A percentile compares a stretch with the other conserved stretches of the same genome.
phyloP scores from a whole-genome alignment of 805 yeast genomes.

The Myxozyma geophila region DNA sequence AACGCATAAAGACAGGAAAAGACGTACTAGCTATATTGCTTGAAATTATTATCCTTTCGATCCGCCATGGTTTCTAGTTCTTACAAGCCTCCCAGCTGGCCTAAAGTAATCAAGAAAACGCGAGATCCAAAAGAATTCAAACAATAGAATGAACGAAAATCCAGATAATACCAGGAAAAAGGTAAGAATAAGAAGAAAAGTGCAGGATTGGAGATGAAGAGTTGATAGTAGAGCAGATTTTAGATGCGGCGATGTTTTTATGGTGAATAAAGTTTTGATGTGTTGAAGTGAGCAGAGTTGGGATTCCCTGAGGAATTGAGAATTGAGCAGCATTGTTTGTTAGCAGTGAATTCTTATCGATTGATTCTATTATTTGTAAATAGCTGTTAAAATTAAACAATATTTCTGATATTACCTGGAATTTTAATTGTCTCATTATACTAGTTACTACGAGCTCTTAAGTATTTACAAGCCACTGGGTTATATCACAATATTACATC shows the following conservation, averaged over 20 bases:
- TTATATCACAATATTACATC: too few species aligned
- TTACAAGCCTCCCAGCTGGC: background rate
- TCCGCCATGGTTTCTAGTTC: conserved; percentile 30
- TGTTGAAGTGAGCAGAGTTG: too few species aligned
- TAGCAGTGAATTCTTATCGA: too few species aligned
- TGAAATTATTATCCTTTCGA: conserved; percentile 23
- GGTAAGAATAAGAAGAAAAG: background rate
- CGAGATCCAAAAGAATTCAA: background rate
- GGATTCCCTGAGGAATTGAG: too few species aligned
- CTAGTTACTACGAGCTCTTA: too few species aligned
- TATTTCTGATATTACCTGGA: too few species aligned
- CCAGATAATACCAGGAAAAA: too few species aligned
- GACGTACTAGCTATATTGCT: conserved; percentile 37
- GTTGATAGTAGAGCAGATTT: background rate
- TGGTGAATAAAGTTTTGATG: background rate
- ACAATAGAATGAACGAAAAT: background rate
- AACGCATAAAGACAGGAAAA: background rate
- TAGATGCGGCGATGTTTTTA: conserved; percentile 10
- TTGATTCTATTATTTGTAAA: too few species aligned
- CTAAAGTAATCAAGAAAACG: background rate
- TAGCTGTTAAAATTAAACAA: too few species aligned
- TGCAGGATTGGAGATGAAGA: background rate
- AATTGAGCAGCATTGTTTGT: too few species aligned
- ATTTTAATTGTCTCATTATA: too few species aligned
- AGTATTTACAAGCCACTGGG: too few species aligned